Conservation (phyloP, 2,329 filamentous ascomycete genomes). For the Clarireedia homoeocarpa region DNA sequence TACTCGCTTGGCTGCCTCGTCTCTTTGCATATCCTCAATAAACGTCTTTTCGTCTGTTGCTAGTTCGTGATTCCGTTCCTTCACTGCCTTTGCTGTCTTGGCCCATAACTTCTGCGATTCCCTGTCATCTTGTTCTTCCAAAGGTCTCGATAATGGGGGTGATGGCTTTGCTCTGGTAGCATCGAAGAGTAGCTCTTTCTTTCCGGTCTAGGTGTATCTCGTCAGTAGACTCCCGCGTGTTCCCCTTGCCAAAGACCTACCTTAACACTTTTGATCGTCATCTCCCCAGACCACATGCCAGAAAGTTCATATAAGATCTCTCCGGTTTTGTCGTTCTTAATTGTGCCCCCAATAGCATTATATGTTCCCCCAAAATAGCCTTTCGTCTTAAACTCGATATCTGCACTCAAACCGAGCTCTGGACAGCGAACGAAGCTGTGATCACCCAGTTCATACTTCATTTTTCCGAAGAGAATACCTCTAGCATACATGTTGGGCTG, state of each 20-base stretch:
- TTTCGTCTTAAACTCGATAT: conserved; percentile 98
- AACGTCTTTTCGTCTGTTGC: conserved; percentile 96
- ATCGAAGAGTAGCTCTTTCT: conserved; percentile 86
- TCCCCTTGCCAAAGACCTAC: conserved; percentile 39
- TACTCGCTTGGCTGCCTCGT: conserved; percentile 73
- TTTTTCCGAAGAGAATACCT: conserved; percentile 94
- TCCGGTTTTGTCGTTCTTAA: conserved; percentile 81
- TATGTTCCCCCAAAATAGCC: conserved; percentile 95
- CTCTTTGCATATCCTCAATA: conserved; percentile 86
- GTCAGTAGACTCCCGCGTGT: conserved; percentile 7
- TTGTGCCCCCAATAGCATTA: conserved; percentile 86
- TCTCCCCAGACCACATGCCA: conserved; percentile 89
- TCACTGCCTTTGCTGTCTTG: conserved; percentile 73
- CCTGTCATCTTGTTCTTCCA: conserved; percentile 79
- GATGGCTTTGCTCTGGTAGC: conserved; percentile 71
- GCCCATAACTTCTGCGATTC: conserved; percentile 88
- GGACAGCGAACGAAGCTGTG: conserved; percentile 90
- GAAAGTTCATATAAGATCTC: conserved; percentile 87
- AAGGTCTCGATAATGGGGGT: conserved; percentile 62
- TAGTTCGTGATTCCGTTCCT: conserved; percentile 74
- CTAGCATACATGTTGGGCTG: conserved; percentile 99
- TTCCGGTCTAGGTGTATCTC: conserved; percentile 58
- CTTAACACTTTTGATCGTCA: conserved; percentile 78
- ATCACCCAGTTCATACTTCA: conserved; percentile 98
- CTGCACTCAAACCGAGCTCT: conserved; percentile 75